Base-by-base conservation (phyloP, 2,329 filamentous ascomycete genomes). In the Capronia coronata region DNA sequence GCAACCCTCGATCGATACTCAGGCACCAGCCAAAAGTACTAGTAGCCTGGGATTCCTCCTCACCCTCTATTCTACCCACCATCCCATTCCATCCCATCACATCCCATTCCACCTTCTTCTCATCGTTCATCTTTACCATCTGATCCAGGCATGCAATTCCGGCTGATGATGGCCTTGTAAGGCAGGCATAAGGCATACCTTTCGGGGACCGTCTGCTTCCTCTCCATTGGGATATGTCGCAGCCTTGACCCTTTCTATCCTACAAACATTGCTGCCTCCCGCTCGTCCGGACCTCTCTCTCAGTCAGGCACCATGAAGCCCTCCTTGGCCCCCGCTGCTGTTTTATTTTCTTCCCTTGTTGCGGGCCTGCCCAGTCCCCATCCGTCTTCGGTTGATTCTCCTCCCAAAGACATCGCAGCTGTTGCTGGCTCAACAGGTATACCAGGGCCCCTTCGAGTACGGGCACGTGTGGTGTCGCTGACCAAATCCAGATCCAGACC, bases 361-460 rank as follows among this genome's bases (percentile, higher is more conserved):
- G 45, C 46, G 21, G 50, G 49, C 29, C 50, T 49, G 37, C 35
- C 48, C n/a, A 54, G 48, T 49, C 41, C 53, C 23, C 38, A 40
- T 22, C 19, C 43, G 32, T 37, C 43, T 43, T 18, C 29, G 25
- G 5, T 22, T 34, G 23, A 40, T 38, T 10, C 41, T 19, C 10
- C 29, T 38, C 9, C 54, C 2, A 54, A 52, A 21, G 48, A 54
- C 23, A 52, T 54, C 51, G 47, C 48, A 10, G 50, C 51, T 51
- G 58, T 58, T 57, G 52, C 55, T 51, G 58, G 56, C 46, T 51
- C 58, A 51, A 59, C 50, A 54, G 52, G 58, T 60, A 57, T 14
- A 34, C 16, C 40, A 10, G 6, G 9, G 21, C 29, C n/a, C 21
- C n/a, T 19, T 30, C 3, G 22, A 16, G 18, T 19, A 25, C 14